A percentile compares a stretch with the other conserved stretches of the same genome.
phyloP scores from a whole-genome alignment of 768 basidiomycete genomes.

The Boletus eberwhitei region DNA sequence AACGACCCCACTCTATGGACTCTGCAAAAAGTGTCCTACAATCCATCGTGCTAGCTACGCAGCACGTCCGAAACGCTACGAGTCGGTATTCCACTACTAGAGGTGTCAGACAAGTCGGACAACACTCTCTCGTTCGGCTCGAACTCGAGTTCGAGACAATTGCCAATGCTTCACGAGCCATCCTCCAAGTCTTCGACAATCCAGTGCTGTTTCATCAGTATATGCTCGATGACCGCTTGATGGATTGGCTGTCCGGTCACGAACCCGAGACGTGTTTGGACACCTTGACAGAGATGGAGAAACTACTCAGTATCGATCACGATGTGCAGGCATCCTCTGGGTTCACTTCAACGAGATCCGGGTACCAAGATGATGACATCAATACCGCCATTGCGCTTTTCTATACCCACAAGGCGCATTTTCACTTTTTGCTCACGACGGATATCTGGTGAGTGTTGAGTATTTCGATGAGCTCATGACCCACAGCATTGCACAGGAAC shows the following conservation, averaged over 20 bases:
- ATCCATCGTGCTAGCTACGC: background rate
- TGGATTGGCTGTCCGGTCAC: background rate
- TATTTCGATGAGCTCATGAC: background rate
- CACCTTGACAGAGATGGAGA: background rate
- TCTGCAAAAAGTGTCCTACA: background rate
- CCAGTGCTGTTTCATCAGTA: background rate
- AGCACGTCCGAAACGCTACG: background rate
- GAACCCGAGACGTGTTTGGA: slow-evolving; percentile 7
- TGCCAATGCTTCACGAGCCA: slow-evolving; percentile 1
- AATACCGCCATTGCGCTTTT: background rate
- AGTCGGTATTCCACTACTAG: background rate
- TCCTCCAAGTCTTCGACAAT: background rate
- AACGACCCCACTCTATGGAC: background rate
- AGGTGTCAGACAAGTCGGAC: background rate
- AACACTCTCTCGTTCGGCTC: slow-evolving; percentile 5
- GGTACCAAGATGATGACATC: background rate
- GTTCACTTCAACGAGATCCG: background rate
- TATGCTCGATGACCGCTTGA: slow-evolving; percentile 2
- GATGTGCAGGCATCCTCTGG: background rate
- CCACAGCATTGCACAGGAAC: background rate
- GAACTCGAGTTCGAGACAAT: slow-evolving; percentile 5
- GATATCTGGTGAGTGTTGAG: slow-evolving; percentile 4
- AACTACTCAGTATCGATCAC: background rate
- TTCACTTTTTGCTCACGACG: slow-evolving; percentile 10
- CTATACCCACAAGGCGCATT: background rate